Evolutionary conservation across 139 green algal species (phyloP).

Genomic region (Ettlia oleoabundans): DNA sequence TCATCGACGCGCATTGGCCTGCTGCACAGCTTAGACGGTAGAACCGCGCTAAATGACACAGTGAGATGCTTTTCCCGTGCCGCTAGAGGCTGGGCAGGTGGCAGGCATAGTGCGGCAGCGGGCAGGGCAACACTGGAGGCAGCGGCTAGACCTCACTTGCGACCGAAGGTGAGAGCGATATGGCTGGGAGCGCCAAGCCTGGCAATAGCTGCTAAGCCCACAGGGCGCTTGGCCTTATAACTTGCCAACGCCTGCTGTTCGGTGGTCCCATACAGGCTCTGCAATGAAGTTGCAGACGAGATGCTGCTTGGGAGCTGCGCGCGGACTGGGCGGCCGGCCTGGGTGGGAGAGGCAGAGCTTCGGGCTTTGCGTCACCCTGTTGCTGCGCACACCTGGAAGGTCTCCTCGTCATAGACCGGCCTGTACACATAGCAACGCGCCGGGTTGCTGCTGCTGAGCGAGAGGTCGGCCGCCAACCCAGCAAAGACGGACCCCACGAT

Average conservation of each 20-base stretch:
- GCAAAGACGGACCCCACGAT: slow-evolving; percentile 22
- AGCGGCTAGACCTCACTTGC: slow-evolving; percentile 22
- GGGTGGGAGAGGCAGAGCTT: too few relatives aligned
- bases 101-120: too few relatives aligned
- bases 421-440: slow-evolving; percentile 30
- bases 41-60: too few relatives aligned
- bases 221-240: slow-evolving; percentile 14
- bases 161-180: slow-evolving; percentile 2
- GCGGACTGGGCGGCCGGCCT: too few relatives aligned
- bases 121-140: too few relatives aligned
- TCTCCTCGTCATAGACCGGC: slow-evolving; percentile 34
- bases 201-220: not conserved
- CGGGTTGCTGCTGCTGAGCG: not conserved
- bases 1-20: too few relatives aligned
- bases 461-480: not conserved
- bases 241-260: not conserved
- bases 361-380: too few relatives aligned
- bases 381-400: slow-evolving; percentile 34
- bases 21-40: too few relatives aligned
- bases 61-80: too few relatives aligned
- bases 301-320: too few relatives aligned
- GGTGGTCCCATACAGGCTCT: slow-evolving; percentile 1
- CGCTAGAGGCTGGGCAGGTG: too few relatives aligned
- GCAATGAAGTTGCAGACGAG: not conserved
- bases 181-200: not conserved